Base-by-base conservation (phyloP, 768 basidiomycete genomes). In the Termitomyces sp. region DNA sequence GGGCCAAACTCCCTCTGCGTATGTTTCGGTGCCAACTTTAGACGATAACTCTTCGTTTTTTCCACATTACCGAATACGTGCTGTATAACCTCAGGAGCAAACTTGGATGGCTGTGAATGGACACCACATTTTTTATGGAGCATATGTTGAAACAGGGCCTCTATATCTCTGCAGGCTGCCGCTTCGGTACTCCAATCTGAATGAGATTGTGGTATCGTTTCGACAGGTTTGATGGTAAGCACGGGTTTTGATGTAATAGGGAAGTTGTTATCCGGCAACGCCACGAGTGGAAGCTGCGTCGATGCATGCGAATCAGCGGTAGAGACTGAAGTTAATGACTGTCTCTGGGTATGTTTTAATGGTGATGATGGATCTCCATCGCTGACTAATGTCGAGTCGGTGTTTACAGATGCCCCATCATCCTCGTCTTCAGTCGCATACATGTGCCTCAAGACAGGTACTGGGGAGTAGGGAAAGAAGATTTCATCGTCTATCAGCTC, bases 401-500 rank as follows among this genome's bases (percentile, higher is more conserved):
- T 63, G 37, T 61, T 41, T 24, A 67, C 41, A 12, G 65, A 69
- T 12, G 73, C 72, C 41, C 67, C 68, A 57, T 72, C 68, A 30
- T 75, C 73, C 12, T 72, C 68, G 7, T 64, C 68, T 2, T 66
- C 69, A 39, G 16, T n/a, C 20, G 13, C 56, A 33, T 39, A 57
- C 11, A 6, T 7, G 4, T 57, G 49, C 30, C 54, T 59, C 18
- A 51, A 42, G 13, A 50, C 13, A 9, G 70, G 47, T 31, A 64
- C 63, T 55, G 71, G 68, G 33, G 78, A 74, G 58, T 82, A 84
- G 1, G 89, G 85, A 64, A 89, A 90, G 62, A 81, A 69, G 36
- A 88, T 72, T 63, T 87, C 73, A 69, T 93, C 90, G 69, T 91
- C 88, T 53, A 93, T 83, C 50, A 91, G 65, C 68, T 93, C 91